These are phyloP conservation scores for Syncephalastrum sp. DNA, from an alignment of 371 early-diverging fungal genomes.

Conservation along the genomic window DNA sequence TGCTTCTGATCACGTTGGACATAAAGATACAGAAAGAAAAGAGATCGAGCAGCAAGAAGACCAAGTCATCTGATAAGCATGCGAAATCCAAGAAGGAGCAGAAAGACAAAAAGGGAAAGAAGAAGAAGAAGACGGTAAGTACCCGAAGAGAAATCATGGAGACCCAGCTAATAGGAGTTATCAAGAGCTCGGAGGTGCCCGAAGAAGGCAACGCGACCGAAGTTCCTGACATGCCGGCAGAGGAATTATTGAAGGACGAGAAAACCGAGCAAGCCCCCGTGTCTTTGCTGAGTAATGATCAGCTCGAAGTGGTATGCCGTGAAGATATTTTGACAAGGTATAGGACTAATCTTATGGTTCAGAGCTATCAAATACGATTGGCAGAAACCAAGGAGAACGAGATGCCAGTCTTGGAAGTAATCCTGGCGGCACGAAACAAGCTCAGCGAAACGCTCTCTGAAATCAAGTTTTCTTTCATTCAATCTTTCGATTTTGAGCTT, in stretches of 20 bases:
- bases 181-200: too few relatives aligned
- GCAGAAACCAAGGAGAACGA: conserved; percentile 10
- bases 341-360: conserved; percentile 11
- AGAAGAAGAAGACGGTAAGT: conserved; percentile 16
- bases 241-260: conserved; percentile 17
- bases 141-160: too few relatives aligned
- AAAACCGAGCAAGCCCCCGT: conserved; percentile 11
- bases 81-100: conserved; percentile 16
- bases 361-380: conserved; percentile 11
- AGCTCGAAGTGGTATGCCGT: conserved; percentile 27
- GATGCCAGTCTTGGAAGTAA: conserved; percentile 13
- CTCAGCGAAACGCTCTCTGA: conserved; percentile 26
- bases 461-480: conserved; percentile 28
- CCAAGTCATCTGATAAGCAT: neutral
- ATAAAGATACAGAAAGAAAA: conserved; percentile 31
- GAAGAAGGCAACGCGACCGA: neutral
- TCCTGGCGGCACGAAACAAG: conserved; percentile 7
- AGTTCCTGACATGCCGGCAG: conserved; percentile 13
- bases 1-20: neutral
- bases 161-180: too few relatives aligned
- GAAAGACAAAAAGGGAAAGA: conserved; percentile 29
- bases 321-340: neutral
- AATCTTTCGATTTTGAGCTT: conserved; percentile 37
- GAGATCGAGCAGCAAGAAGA: conserved; percentile 13
- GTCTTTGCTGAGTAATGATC: conserved; percentile 19